A percentile compares a stretch with the other conserved stretches of the same genome.
Evolutionary conservation across 192 early-diverging fungal species (phyloP).

Genomic region (Rhizophagus sp.): DNA sequence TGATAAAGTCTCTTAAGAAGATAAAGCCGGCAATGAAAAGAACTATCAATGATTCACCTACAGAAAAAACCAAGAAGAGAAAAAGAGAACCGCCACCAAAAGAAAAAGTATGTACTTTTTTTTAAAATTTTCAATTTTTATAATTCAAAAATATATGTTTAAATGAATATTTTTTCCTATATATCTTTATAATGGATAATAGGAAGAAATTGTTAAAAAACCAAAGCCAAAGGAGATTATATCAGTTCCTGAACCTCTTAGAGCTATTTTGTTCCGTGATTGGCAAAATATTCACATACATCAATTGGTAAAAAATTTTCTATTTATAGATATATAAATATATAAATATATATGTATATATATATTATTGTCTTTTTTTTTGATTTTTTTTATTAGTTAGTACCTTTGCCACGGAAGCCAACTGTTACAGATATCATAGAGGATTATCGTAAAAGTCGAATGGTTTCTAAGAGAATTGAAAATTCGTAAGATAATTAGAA

Average conservation of each 20-base stretch:
- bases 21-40: conserved; percentile 52
- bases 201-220: background rate
- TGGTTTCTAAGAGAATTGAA: conserved; percentile 46
- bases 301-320: background rate
- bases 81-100: background rate
- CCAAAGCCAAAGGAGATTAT: background rate
- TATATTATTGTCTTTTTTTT: background rate
- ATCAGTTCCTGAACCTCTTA: background rate
- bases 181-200: background rate
- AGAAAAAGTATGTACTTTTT: background rate
- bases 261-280: conserved; percentile 3
- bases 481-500: background rate
- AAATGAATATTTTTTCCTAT: background rate
- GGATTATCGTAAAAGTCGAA: conserved; percentile 59
- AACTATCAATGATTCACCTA: background rate
- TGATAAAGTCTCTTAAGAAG: conserved; percentile 59
- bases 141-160: background rate
- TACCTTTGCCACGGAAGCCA: conserved; percentile 79
- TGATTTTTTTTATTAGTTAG: conserved; percentile 54
- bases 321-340: too few species aligned
- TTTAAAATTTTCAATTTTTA: too few species aligned
- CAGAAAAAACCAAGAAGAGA: conserved; percentile 19
- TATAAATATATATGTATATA: background rate
- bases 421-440: conserved; percentile 78
- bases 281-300: background rate